These are phyloP conservation scores for Syzygium jambos DNA, from an alignment of 345 rosid genomes.

Conservation along the genomic window DNA sequence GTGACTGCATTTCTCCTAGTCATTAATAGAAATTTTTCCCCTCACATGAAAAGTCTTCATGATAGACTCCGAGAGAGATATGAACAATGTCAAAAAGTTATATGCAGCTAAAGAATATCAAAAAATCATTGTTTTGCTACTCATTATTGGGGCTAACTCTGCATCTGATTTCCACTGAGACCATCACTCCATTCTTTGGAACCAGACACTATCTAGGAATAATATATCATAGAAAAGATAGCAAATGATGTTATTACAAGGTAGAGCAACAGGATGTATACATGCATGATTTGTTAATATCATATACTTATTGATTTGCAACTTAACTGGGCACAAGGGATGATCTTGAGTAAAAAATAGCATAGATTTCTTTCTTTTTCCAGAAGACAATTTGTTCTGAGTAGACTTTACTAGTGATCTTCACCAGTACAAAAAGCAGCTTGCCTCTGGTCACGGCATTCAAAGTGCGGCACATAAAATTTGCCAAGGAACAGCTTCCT, in stretches of 20 bases:
- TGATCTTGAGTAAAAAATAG: not conserved
- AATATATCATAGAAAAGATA: not conserved
- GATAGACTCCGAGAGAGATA: not conserved
- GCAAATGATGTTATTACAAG: not conserved
- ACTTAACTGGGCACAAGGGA: not conserved
- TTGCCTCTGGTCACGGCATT: not conserved
- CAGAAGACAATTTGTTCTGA: not conserved
- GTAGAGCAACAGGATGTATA: not conserved
- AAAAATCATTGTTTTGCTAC: not conserved
- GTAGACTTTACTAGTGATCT: not conserved
- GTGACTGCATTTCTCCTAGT: not conserved
- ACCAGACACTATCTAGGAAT: not conserved
- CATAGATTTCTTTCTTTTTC: not conserved
- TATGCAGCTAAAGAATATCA: not conserved
- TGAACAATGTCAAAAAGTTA: not conserved
- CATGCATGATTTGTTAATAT: not conserved
- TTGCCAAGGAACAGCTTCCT: not conserved
- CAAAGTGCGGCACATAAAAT: not conserved
- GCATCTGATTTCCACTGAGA: not conserved
- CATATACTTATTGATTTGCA: not conserved
- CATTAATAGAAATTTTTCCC: not conserved
- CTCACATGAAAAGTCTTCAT: not conserved
- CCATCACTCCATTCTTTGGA: not conserved
- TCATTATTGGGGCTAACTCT: not conserved
- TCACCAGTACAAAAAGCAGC: not conserved